These are phyloP conservation scores for Rhodotorula graminis DNA, from an alignment of 768 basidiomycete species.

Conservation along the genomic window DNA sequence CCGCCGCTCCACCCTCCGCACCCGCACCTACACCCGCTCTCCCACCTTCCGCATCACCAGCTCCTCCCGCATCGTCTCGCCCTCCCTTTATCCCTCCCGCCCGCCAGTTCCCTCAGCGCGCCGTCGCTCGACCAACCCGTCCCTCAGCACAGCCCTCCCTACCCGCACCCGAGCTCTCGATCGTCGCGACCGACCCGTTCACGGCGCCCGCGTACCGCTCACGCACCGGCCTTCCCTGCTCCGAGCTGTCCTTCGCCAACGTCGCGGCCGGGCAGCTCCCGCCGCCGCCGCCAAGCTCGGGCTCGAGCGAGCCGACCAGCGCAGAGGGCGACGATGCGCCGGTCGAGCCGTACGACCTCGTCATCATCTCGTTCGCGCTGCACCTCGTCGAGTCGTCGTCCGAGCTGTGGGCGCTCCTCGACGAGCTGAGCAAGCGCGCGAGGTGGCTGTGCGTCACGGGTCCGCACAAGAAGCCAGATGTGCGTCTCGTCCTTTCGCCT, in stretches of 20 bases:
- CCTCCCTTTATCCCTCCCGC: conserved; percentile 1
- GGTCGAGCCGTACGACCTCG: conserved; percentile 55
- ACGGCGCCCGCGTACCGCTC: conserved; percentile 59
- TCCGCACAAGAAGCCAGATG: conserved; percentile 73
- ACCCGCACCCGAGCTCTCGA: not conserved
- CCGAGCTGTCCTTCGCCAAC: conserved; percentile 60
- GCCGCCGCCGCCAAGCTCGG: not conserved
- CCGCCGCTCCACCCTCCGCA: not conserved
- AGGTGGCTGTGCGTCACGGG: conserved; percentile 66
- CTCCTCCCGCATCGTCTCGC: not conserved
- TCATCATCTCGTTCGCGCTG: conserved; percentile 68
- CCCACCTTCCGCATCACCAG: not conserved
- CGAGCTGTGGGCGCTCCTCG: conserved; percentile 61
- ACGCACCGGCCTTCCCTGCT: conserved; percentile 57
- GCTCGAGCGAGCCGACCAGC: not conserved
- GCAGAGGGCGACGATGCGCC: not conserved
- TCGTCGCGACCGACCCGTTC: conserved; percentile 51
- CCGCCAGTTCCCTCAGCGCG: conserved; percentile 1
- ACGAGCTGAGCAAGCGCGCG: conserved; percentile 60
- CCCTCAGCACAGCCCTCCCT: not conserved
- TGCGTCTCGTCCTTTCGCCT: conserved; percentile 44
- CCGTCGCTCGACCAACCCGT: conserved; percentile 21
- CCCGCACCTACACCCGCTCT: not conserved
- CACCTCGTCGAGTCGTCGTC: conserved; percentile 63
- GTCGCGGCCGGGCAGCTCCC: conserved; percentile 49